phyloP scores from a whole-genome alignment of 495 filamentous ascomycete species.

The Aspergillus asperescens region DNA sequence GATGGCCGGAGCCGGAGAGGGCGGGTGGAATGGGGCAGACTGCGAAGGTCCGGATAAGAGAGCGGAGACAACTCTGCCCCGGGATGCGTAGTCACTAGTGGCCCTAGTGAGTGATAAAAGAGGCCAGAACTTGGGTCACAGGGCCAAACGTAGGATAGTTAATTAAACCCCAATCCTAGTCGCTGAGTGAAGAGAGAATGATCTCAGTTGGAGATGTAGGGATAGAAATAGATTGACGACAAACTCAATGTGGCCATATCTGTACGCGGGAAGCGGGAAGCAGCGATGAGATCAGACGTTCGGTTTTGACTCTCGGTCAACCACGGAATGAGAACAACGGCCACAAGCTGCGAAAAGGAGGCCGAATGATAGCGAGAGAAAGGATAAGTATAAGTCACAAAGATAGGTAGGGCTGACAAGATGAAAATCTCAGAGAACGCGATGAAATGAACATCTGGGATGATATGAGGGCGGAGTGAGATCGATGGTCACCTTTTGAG shows the following conservation, averaged over 20 bases:
- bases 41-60: constrained; percentile 18
- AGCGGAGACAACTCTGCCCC: constrained; percentile 17
- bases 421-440: neutral
- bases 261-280: constrained; percentile 15
- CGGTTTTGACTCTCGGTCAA: constrained; percentile 13
- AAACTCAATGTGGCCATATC: constrained; percentile 25
- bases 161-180: neutral
- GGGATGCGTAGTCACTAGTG: too few species aligned
- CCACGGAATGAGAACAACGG: constrained; percentile 14
- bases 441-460: constrained; percentile 1
- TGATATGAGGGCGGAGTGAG: constrained; percentile 12
- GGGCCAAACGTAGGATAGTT: neutral
- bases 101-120: too few species aligned
- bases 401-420: neutral
- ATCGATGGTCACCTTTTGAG: constrained; percentile 10
- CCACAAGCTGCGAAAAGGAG: constrained; percentile 1
- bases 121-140: constrained; percentile 1
- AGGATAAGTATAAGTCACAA: neutral
- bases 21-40: constrained; percentile 6
- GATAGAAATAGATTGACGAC: constrained; percentile 5
- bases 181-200: neutral
- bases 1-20: neutral
- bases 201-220: constrained; percentile 8
- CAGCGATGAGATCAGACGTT: constrained; percentile 26
- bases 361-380: neutral